Conservation (phyloP, 139 green algal genomes). For the Gonium pectorale region DNA sequence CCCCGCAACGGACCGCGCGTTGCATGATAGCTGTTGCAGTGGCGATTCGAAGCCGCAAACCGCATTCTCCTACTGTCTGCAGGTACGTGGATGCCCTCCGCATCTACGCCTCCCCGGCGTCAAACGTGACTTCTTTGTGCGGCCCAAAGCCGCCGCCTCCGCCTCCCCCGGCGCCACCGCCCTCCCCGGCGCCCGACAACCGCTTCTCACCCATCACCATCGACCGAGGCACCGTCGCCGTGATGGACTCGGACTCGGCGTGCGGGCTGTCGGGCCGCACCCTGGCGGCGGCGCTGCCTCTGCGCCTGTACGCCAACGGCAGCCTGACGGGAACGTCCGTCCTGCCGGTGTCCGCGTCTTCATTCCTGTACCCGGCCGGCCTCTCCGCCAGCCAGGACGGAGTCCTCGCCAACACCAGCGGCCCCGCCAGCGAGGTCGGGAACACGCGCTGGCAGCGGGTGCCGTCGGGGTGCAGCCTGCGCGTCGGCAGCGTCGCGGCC, state of each 20-base stretch:
- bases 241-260: conserved; percentile 9
- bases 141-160: conserved; percentile 17
- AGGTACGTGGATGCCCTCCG: conserved; percentile 25
- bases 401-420: neutral
- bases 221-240: conserved; percentile 14
- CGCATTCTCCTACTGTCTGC: neutral
- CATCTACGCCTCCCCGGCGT: conserved; percentile 8
- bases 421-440: neutral
- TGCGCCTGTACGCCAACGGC: conserved; percentile 12
- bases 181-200: conserved; percentile 16
- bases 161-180: neutral
- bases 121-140: neutral
- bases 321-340: neutral
- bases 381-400: neutral
- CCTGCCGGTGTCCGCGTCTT: neutral
- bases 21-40: no score
- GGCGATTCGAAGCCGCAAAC: no score
- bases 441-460: conserved; percentile 27
- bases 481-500: neutral
- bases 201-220: conserved; percentile 12
- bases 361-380: neutral
- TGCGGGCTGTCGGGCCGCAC: conserved; percentile 9
- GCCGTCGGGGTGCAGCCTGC: conserved; percentile 35
- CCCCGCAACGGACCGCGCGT: no score
- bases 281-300: neutral